These are phyloP conservation scores for Colletotrichum limetticola DNA, from an alignment of 2,329 filamentous ascomycete genomes.

Conservation along the genomic window DNA sequence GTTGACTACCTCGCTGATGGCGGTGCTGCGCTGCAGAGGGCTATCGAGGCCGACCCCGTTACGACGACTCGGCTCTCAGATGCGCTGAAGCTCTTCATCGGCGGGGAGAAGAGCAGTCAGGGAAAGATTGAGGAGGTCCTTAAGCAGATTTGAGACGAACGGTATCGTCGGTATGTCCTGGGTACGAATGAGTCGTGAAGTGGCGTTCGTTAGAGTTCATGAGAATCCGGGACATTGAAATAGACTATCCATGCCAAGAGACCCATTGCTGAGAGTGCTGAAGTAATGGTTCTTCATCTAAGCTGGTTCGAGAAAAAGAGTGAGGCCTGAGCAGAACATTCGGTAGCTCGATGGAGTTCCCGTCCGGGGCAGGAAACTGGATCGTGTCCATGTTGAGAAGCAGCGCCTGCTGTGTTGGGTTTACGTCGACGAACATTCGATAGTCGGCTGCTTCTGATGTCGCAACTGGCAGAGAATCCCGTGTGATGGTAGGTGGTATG, in stretches of 20 bases:
- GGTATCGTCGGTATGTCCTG: background rate
- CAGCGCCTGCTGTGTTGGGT: background rate
- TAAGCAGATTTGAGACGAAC: slow-evolving; percentile 34
- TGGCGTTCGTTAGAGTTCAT: background rate
- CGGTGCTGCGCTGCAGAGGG: slow-evolving; percentile 53
- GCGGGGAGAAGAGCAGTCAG: slow-evolving; percentile 50
- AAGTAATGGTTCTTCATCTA: background rate
- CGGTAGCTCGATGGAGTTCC: background rate
- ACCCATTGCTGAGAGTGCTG: slow-evolving; percentile 19
- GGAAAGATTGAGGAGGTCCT: slow-evolving; percentile 48
- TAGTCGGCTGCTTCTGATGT: background rate
- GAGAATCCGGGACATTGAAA: background rate
- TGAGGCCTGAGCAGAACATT: background rate
- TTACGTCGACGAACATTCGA: background rate
- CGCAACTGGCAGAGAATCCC: background rate
- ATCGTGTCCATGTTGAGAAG: slow-evolving; percentile 2
- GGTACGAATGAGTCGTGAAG: background rate
- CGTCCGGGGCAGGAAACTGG: background rate
- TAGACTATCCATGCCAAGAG: slow-evolving; percentile 21
- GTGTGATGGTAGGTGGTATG: background rate
- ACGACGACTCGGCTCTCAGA: slow-evolving; percentile 49
- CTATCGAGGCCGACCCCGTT: slow-evolving; percentile 51
- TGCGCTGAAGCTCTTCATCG: slow-evolving; percentile 53
- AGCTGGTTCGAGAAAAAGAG: background rate
- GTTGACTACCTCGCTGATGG: slow-evolving; percentile 59